Conservation (phyloP, 202 grass and related monocot species). For the Zizania palustris region DNA sequence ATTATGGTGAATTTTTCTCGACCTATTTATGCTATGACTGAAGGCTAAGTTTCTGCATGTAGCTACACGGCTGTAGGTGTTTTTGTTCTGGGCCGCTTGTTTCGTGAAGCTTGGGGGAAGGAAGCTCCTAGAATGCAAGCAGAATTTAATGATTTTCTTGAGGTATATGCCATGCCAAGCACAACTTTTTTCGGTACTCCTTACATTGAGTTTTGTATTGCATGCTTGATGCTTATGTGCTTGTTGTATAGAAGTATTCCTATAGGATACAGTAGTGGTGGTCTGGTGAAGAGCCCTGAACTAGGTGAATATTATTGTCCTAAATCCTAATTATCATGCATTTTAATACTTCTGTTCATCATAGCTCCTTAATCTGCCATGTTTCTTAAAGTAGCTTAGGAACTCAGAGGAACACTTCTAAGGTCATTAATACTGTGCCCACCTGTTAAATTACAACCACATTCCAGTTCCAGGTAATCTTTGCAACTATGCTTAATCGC, state of each 20-base stretch:
- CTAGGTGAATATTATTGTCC: neutral
- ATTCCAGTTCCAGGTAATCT: constrained; percentile 5
- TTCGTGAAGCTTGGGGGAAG: constrained; percentile 87
- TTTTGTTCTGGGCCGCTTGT: constrained; percentile 76
- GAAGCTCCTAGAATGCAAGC: constrained; percentile 81
- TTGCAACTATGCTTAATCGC: neutral
- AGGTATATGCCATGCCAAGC: constrained; percentile 52
- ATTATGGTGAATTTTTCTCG: constrained; percentile 28
- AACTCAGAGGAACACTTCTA: neutral
- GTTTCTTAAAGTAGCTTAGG: constrained; percentile 16
- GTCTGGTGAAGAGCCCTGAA: neutral
- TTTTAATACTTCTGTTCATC: constrained; percentile 2
- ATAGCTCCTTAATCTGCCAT: neutral
- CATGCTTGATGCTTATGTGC: constrained; percentile 20
- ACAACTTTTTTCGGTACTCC: constrained; percentile 1
- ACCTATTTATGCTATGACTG: constrained; percentile 33
- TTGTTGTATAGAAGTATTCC: constrained; percentile 22
- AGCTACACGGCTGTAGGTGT: constrained; percentile 91
- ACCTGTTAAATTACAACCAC: neutral
- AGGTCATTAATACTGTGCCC: neutral
- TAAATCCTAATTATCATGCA: constrained; percentile 8
- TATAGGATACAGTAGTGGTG: neutral
- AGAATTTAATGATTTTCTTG: constrained; percentile 93
- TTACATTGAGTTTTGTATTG: constrained; percentile 27
- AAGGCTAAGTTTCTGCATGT: constrained; percentile 40